Conservation (phyloP, 2,329 filamentous ascomycete species). For the Talaromyces rugulosus region DNA sequence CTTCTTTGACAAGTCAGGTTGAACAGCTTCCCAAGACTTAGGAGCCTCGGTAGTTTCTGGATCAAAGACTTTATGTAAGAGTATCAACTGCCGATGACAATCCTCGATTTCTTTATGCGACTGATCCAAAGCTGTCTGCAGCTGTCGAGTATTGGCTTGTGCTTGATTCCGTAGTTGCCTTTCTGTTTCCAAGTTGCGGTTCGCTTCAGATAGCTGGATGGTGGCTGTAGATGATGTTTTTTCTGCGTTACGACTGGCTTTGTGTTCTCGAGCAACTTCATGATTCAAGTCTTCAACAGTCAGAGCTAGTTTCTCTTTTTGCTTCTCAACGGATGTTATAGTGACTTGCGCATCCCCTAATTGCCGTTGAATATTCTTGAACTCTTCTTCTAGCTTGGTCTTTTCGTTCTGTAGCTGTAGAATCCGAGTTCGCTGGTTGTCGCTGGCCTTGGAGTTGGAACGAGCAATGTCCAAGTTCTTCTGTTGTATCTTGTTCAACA, state of each 20-base stretch:
- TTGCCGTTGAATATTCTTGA: slow-evolving; percentile 73
- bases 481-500: slow-evolving; percentile 96
- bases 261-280: slow-evolving; percentile 83
- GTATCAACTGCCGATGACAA: slow-evolving; percentile 72
- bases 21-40: slow-evolving; percentile 64
- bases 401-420: slow-evolving; percentile 78
- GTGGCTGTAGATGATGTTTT: slow-evolving; percentile 77
- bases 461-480: slow-evolving; percentile 95
- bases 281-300: slow-evolving; percentile 89
- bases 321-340: slow-evolving; percentile 83
- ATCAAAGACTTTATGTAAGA: slow-evolving; percentile 82
- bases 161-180: slow-evolving; percentile 79
- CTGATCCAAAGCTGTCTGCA: slow-evolving; percentile 74
- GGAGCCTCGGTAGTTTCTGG: slow-evolving; percentile 64
- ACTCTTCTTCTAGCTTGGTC: slow-evolving; percentile 74
- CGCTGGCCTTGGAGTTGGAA: slow-evolving; percentile 78
- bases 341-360: slow-evolving; percentile 79
- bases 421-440: slow-evolving; percentile 75
- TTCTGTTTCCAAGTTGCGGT: slow-evolving; percentile 86
- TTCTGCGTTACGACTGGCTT: slow-evolving; percentile 83
- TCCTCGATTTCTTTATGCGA: slow-evolving; percentile 77
- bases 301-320: slow-evolving; percentile 85
- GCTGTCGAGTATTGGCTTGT: slow-evolving; percentile 75
- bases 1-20: slow-evolving; percentile 62
- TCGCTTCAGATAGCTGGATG: slow-evolving; percentile 81